Evolutionary conservation across 73 alveolate genomes (phyloP), one percentile per base, ranked within the genome.

Genomic region (Diophrys appendiculata): DNA sequence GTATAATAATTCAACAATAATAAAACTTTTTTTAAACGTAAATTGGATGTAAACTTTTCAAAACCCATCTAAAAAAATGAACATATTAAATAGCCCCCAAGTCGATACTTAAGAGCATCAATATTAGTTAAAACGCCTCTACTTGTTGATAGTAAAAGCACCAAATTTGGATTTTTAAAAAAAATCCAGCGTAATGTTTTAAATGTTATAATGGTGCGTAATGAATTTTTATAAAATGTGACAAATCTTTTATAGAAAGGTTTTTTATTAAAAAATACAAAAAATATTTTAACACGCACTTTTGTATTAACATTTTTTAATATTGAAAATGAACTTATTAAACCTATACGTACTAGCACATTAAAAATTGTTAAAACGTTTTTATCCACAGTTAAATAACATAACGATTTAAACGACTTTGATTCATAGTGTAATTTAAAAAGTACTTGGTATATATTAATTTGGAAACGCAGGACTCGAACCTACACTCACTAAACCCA

Each of bases 401-500:
- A n/a, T n/a, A n/a, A n/a, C n/a, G n/a, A n/a, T n/a, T n/a, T n/a
- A n/a, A n/a, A n/a, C n/a, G n/a, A n/a, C n/a, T n/a, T n/a, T n/a
- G n/a, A n/a, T n/a, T n/a, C n/a, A n/a, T n/a, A n/a, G n/a, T n/a
- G n/a, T n/a, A n/a, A n/a, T n/a, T n/a, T n/a, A n/a, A n/a, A n/a
- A n/a, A n/a, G n/a, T n/a, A n/a, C n/a, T n/a, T 52, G 35, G 26
- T 30, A 33, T 30, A 2, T 24, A 11, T 23, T 1, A 75, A 26
- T 54, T 75, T 75, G 83, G 83, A 75, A 75, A 75, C 83, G 56
- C 77, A 70, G 83, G 83, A 75, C n/a, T 75, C 83, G 83, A 75
- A 75, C 83, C 83, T 70, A 31, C 56, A 75, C 83, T 72, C 83
- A 31, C 56, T 75, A 56, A 28, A 56, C 54, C 83, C 83, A 75